A percentile compares a stretch with the other conserved stretches of the same genome.
Evolutionary conservation across 768 basidiomycete genomes (phyloP).

Genomic region (Tylopilus balloui): DNA sequence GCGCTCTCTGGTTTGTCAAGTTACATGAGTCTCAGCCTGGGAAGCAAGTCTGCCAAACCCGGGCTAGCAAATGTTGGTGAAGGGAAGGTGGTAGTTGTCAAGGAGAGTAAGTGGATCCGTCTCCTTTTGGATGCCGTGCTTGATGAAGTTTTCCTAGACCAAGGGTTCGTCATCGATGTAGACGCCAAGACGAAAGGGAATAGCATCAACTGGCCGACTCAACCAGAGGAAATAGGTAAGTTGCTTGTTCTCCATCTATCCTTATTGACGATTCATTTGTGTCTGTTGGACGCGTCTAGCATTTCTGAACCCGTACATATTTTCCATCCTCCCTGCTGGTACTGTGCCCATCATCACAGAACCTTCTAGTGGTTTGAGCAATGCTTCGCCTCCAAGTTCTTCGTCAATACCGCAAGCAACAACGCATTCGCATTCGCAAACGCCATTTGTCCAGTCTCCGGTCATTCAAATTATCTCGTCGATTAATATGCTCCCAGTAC

Average conservation of each 20-base stretch:
- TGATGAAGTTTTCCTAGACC: conserved; percentile 39
- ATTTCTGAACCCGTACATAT: conserved; percentile 71
- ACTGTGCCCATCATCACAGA: conserved; percentile 40
- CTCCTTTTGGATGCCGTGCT: not conserved
- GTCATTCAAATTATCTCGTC: conserved; percentile 71
- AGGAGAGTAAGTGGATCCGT: conserved; percentile 61
- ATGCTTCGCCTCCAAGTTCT: conserved; percentile 6
- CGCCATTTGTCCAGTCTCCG: conserved; percentile 48
- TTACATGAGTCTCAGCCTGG: conserved; percentile 81
- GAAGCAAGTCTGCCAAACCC: conserved; percentile 63
- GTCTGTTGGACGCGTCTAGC: conserved; percentile 48
- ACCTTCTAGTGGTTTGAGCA: conserved; percentile 17
- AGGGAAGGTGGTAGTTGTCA: conserved; percentile 64
- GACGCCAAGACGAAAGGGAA: conserved; percentile 52
- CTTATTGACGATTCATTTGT: conserved; percentile 58
- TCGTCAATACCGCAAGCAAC: conserved; percentile 18
- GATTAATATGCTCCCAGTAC: conserved; percentile 54
- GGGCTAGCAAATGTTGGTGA: conserved; percentile 51
- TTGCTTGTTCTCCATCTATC: conserved; percentile 24
- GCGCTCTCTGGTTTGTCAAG: conserved; percentile 71
- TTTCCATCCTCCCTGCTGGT: conserved; percentile 70
- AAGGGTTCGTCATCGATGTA: conserved; percentile 59
- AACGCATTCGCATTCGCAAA: conserved; percentile 21
- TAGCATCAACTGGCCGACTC: conserved; percentile 68
- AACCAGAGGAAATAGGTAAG: conserved; percentile 77